Evolutionary conservation across 139 green algal genomes (phyloP).

Genomic region (Pleodorina starrii): DNA sequence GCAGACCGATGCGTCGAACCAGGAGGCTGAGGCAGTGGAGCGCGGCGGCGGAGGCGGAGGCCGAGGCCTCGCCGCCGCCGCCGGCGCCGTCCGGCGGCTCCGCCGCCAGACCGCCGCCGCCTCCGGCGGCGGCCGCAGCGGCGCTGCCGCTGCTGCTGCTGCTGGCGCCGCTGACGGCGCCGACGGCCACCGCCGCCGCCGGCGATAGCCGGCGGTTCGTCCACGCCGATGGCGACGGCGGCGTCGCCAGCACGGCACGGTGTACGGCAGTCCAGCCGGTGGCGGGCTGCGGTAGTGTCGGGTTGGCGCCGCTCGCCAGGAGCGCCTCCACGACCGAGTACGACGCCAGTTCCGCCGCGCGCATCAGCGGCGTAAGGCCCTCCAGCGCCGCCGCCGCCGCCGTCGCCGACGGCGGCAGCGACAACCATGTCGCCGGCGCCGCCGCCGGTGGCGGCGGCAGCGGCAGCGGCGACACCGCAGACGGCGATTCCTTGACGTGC

Average conservation of each 20-base stretch:
- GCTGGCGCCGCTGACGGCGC: neutral
- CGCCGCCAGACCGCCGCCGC: neutral
- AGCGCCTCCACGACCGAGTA: constrained; percentile 7
- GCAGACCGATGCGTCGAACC: neutral
- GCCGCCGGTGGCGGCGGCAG: neutral
- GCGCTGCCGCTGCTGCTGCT: neutral
- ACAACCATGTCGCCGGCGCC: too few relatives aligned
- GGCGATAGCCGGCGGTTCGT: neutral
- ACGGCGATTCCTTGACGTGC: neutral
- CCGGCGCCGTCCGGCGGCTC: neutral
- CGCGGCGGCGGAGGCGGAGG: neutral
- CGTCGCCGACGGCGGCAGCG: neutral
- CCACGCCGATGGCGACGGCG: neutral
- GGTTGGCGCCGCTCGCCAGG: neutral
- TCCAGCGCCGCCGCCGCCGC: neutral
- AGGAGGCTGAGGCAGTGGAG: neutral
- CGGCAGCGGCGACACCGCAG: neutral
- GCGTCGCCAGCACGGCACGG: constrained; percentile 4
- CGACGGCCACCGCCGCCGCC: neutral
- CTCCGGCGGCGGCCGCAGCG: neutral
- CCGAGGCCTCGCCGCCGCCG: neutral
- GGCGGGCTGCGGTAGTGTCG: neutral
- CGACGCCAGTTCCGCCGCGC: constrained; percentile 2
- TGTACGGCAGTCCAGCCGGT: constrained; percentile 33
- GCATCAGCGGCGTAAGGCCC: constrained; percentile 43